phyloP scores from a whole-genome alignment of 495 filamentous ascomycete genomes.

The Penicillium salamii region DNA sequence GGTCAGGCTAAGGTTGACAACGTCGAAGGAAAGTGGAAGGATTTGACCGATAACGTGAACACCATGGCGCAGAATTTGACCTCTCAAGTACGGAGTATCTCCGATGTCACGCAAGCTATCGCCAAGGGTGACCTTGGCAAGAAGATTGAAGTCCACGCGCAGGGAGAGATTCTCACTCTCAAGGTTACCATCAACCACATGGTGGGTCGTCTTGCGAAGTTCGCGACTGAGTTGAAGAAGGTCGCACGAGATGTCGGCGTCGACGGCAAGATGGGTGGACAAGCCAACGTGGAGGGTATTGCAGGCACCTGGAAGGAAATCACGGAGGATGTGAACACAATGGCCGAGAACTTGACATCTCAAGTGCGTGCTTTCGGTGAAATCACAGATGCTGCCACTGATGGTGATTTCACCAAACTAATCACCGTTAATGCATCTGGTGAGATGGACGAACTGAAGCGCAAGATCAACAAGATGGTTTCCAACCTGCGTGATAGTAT shows the following conservation, averaged over 20 bases:
- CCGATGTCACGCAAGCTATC: conserved; percentile 95
- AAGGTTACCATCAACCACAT: conserved; percentile 99
- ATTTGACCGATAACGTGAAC: conserved; percentile 86
- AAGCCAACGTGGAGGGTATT: conserved; percentile 91
- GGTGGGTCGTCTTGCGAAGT: conserved; percentile 93
- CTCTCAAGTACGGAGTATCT: conserved; percentile 92
- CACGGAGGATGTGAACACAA: conserved; percentile 96
- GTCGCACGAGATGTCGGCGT: conserved; percentile 97
- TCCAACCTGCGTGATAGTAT: conserved; percentile 94
- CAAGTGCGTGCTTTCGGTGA: conserved; percentile 98
- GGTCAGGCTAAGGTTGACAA: conserved; percentile 96
- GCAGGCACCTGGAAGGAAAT: conserved; percentile 98
- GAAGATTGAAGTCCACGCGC: conserved; percentile 93
- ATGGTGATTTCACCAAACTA: conserved; percentile 93
- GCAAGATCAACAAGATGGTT: conserved; percentile 99
- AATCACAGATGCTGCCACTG: conserved; percentile 94
- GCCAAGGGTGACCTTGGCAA: conserved; percentile 91
- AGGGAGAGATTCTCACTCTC: conserved; percentile 88
- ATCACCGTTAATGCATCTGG: conserved; percentile 98
- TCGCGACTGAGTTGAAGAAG: conserved; percentile 94
- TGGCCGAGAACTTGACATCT: conserved; percentile 96
- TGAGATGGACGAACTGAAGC: conserved; percentile 98
- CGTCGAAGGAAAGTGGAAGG: conserved; percentile 99
- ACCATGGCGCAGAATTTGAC: conserved; percentile 96
- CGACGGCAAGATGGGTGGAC: conserved; percentile 97